These are phyloP conservation scores for Cladorrhinum sp. DNA, from an alignment of 2,329 filamentous ascomycete genomes.

Conservation along the genomic window DNA sequence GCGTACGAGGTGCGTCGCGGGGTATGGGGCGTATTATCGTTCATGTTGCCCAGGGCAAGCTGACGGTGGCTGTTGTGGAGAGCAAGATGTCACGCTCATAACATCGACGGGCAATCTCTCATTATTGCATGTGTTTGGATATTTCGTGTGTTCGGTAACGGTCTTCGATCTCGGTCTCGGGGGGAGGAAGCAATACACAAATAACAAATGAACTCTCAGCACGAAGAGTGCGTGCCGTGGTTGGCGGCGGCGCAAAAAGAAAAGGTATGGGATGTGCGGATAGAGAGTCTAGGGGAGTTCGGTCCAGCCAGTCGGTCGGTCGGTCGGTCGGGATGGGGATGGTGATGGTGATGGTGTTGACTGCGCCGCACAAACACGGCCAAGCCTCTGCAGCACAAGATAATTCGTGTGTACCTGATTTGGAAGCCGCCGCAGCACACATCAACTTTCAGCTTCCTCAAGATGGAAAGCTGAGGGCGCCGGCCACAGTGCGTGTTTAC, in stretches of 20 bases:
- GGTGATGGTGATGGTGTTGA: neutral
- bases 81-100: neutral
- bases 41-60: slow-evolving; percentile 21
- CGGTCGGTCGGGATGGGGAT: neutral
- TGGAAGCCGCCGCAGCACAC: slow-evolving; percentile 3
- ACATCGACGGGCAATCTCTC: slow-evolving; percentile 1
- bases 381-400: neutral
- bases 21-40: slow-evolving; percentile 29
- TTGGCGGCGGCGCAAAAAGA: neutral
- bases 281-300: neutral
- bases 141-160: neutral
- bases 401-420: neutral
- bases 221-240: neutral
- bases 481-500: slow-evolving; percentile 9
- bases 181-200: neutral
- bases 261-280: neutral
- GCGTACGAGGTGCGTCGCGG: slow-evolving; percentile 33
- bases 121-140: neutral
- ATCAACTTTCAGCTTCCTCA: slow-evolving; percentile 16
- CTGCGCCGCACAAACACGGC: slow-evolving; percentile 7
- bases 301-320: neutral
- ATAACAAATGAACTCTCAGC: neutral
- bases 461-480: slow-evolving; percentile 18
- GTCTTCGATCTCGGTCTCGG: neutral
- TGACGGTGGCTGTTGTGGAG: neutral